phyloP scores from a whole-genome alignment of 2,329 filamentous ascomycete species.

The Cladosporium cucumerinum region DNA sequence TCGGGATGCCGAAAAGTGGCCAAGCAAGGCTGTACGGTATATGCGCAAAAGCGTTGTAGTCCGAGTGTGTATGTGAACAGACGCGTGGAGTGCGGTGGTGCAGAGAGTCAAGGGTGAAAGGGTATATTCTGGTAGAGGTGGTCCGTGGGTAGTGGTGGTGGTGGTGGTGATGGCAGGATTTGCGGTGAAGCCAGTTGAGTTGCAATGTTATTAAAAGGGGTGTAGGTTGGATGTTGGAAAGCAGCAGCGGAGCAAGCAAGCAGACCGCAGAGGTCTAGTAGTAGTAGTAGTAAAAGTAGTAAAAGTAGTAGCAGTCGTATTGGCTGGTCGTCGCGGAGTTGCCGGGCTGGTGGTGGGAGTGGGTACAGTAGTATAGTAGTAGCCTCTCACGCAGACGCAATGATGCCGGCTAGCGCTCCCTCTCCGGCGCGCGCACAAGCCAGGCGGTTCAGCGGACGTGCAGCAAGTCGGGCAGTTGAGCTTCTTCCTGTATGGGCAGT shows the following conservation, averaged over 20 bases:
- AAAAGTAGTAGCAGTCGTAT: not conserved
- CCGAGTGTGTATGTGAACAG: not conserved
- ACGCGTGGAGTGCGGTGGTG: not conserved
- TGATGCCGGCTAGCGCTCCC: slow-evolving; percentile 7
- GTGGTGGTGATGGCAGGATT: not conserved
- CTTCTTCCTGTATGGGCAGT: not conserved
- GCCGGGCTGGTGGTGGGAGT: slow-evolving; percentile 9
- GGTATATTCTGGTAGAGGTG: not conserved
- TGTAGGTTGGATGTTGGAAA: not conserved
- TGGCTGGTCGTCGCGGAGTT: not conserved
- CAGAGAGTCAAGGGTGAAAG: not conserved
- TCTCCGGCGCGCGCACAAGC: not conserved
- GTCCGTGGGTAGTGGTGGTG: not conserved
- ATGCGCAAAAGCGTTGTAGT: not conserved
- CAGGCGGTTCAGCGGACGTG: slow-evolving; percentile 1
- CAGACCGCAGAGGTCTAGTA: not conserved
- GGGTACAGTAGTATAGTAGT: slow-evolving; percentile 10
- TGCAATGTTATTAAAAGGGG: not conserved
- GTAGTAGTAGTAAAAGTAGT: not conserved
- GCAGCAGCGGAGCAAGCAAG: not conserved
- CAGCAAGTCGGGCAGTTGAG: not conserved
- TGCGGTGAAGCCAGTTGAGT: not conserved
- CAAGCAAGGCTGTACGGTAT: not conserved
- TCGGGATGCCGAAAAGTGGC: not conserved
- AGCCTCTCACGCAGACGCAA: slow-evolving; percentile 8